Evolutionary conservation across 2,329 filamentous ascomycete genomes (phyloP).

Genomic region (Epichloe aotearoae): DNA sequence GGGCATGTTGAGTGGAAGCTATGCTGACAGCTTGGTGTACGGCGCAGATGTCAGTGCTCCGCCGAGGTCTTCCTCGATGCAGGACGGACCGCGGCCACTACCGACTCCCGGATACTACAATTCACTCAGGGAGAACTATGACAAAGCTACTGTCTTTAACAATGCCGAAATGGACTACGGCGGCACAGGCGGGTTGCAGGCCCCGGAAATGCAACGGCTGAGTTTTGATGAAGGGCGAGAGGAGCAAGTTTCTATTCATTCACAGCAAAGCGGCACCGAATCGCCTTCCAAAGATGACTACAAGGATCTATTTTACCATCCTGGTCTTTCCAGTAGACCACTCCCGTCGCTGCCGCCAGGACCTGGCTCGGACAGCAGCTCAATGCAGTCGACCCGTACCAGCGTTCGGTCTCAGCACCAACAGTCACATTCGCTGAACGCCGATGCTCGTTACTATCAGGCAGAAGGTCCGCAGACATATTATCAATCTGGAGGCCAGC

Average conservation of each 20-base stretch:
- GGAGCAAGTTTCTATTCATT: conserved; percentile 50
- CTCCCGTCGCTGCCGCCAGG: conserved; percentile 49
- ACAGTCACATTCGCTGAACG: conserved; percentile 35
- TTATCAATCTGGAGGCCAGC: conserved; percentile 23
- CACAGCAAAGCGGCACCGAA: conserved; percentile 46
- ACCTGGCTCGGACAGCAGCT: conserved; percentile 47
- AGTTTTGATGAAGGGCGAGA: conserved; percentile 84
- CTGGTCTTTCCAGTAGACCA: conserved; percentile 55
- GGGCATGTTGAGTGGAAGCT: conserved; percentile 61
- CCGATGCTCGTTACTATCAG: conserved; percentile 28
- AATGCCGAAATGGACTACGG: conserved; percentile 72
- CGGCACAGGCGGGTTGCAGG: conserved; percentile 77
- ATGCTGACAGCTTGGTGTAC: conserved; percentile 37
- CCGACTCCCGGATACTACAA: conserved; percentile 29
- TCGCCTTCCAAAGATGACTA: conserved; percentile 60
- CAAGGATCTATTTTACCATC: conserved; percentile 88
- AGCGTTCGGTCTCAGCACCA: conserved; percentile 30
- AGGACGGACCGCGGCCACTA: conserved; percentile 33
- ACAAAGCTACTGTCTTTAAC: conserved; percentile 28
- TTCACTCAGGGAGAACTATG: conserved; percentile 15
- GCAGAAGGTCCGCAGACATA: conserved; percentile 37
- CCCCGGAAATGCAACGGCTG: conserved; percentile 58
- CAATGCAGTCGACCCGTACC: conserved; percentile 33
- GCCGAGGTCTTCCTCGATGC: conserved; percentile 24
- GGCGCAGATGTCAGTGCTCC: conserved; percentile 32